These are phyloP conservation scores for Solanum hybrid DNA, from an alignment of 305 asterid species.

Conservation along the genomic window DNA sequence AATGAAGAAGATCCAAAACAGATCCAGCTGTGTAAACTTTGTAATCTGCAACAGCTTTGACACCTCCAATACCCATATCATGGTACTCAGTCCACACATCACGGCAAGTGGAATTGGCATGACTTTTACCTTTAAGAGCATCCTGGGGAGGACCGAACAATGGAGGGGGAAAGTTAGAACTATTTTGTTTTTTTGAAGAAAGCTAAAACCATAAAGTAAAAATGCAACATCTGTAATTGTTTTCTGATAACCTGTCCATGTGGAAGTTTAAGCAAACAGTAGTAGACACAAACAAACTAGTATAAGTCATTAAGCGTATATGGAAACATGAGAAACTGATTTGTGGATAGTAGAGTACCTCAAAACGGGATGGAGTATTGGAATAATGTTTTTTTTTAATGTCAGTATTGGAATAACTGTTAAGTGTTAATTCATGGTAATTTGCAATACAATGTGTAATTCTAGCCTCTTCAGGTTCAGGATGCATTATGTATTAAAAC, in stretches of 20 bases:
- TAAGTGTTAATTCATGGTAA: not conserved
- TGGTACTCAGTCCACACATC: slow-evolving; percentile 79
- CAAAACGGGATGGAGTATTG: not conserved
- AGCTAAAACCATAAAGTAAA: not conserved
- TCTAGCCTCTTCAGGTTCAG: not conserved
- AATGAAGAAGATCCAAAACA: slow-evolving; percentile 56
- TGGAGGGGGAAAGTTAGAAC: not conserved
- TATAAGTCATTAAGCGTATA: not conserved
- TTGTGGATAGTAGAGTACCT: not conserved
- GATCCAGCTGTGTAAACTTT: slow-evolving; percentile 55
- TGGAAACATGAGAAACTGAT: not conserved
- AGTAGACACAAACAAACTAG: not conserved
- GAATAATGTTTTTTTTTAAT: not conserved
- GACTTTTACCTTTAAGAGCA: slow-evolving; percentile 50
- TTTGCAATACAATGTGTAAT: not conserved
- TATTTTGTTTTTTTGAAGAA: not conserved
- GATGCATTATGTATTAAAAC: not conserved
- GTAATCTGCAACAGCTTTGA: slow-evolving; percentile 56
- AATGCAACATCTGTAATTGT: not conserved
- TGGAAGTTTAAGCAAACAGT: not conserved
- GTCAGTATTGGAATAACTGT: not conserved
- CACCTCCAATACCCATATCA: slow-evolving; percentile 56
- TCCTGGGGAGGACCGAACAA: slow-evolving; percentile 27
- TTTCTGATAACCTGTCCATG: not conserved
- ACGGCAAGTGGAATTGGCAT: slow-evolving; percentile 52